These are phyloP conservation scores for Termitomyces heimii DNA, from an alignment of 768 basidiomycete species.

Conservation along the genomic window DNA sequence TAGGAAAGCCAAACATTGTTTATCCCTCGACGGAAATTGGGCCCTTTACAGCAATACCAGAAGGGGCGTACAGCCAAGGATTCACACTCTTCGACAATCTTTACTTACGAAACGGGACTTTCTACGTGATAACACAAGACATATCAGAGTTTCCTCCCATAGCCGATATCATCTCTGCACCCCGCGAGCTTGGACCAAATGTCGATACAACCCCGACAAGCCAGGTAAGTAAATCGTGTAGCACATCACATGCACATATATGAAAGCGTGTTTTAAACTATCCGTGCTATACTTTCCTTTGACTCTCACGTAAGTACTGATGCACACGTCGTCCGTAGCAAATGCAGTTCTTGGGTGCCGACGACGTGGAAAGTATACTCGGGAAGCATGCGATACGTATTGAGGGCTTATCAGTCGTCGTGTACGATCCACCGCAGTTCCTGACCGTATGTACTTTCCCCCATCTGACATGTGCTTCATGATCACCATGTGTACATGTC, in stretches of 20 bases:
- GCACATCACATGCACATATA: background rate
- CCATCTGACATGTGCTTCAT: background rate
- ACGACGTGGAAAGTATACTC: constrained; percentile 14
- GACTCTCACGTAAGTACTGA: background rate
- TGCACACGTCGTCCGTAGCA: constrained; percentile 14
- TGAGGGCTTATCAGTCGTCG: constrained; percentile 20
- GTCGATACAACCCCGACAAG: constrained; percentile 23
- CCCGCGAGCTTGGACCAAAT: constrained; percentile 14
- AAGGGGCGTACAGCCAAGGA: constrained; percentile 45
- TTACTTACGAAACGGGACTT: constrained; percentile 69
- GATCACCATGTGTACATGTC: background rate
- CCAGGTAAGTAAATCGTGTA: constrained; percentile 17
- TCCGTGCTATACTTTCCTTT: background rate
- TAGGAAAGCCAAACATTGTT: background rate
- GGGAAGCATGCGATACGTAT: constrained; percentile 18
- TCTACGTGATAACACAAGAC: constrained; percentile 52
- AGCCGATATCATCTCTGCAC: constrained; percentile 32
- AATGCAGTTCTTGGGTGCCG: constrained; percentile 19
- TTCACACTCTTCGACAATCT: constrained; percentile 73
- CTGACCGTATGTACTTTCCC: constrained; percentile 14
- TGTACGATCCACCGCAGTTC: constrained; percentile 24
- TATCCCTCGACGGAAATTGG: background rate
- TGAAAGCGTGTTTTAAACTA: constrained; percentile 8
- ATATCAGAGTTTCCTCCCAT: constrained; percentile 35
- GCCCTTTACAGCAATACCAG: constrained; percentile 22